phyloP scores from a whole-genome alignment of 2,329 filamentous ascomycete genomes.

The Pseudocercospora musae region DNA sequence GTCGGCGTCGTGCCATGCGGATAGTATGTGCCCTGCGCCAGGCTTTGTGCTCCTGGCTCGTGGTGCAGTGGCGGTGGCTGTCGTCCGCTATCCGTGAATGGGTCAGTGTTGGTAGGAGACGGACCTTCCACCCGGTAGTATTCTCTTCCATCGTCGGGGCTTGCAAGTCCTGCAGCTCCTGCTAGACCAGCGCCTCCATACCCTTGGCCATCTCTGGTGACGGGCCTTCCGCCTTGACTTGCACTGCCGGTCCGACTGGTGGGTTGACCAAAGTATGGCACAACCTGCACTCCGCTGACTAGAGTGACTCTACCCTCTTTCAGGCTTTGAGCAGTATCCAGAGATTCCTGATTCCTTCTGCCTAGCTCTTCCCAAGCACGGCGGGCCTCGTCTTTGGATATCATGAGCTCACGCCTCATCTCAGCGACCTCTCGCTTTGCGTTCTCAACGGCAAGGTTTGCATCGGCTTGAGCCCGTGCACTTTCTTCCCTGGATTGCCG shows the following conservation, averaged over 20 bases:
- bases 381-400: slow-evolving; percentile 92
- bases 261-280: slow-evolving; percentile 53
- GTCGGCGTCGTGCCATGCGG: slow-evolving; percentile 15
- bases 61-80: slow-evolving; percentile 35
- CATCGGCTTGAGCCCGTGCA: slow-evolving; percentile 40
- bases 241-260: slow-evolving; percentile 40
- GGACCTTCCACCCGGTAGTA: slow-evolving; percentile 52
- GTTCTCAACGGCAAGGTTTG: slow-evolving; percentile 26
- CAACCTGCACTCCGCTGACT: slow-evolving; percentile 89
- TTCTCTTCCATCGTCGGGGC: slow-evolving; percentile 41
- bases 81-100: slow-evolving; percentile 53
- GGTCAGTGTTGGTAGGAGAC: slow-evolving; percentile 60
- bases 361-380: slow-evolving; percentile 97
- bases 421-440: slow-evolving; percentile 59
- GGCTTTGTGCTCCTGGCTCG: slow-evolving; percentile 35
- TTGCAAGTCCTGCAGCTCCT: slow-evolving; percentile 27
- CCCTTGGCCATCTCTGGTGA: slow-evolving; percentile 37
- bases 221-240: slow-evolving; percentile 37
- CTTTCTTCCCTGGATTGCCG: slow-evolving; percentile 66
- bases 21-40: slow-evolving; percentile 20
- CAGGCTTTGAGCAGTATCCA: slow-evolving; percentile 79
- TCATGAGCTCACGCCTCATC: slow-evolving; percentile 87
- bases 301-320: slow-evolving; percentile 83
- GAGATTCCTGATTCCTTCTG: slow-evolving; percentile 85
- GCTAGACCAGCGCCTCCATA: slow-evolving; percentile 26